phyloP scores from a whole-genome alignment of 164 flowering plant species.

The Chimonanthus praecox region DNA sequence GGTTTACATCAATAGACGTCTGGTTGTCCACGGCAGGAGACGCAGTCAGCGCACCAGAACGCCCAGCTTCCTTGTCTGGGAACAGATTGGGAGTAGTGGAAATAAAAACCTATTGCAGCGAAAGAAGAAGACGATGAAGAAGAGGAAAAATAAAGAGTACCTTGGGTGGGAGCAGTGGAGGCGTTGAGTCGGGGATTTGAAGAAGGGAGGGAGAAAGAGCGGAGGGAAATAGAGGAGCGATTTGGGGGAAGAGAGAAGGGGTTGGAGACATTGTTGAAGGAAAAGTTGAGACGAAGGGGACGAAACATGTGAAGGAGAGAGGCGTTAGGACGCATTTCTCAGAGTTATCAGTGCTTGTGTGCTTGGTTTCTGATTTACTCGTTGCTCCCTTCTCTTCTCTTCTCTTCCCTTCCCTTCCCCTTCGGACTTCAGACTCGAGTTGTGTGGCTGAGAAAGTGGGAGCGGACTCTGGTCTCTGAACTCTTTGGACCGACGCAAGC shows the following conservation, averaged over 20 bases:
- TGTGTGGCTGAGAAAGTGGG: too few species aligned
- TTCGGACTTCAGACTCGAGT: too few species aligned
- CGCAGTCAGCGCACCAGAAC: constrained; percentile 6
- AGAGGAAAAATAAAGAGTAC: background rate
- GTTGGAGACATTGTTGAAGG: background rate
- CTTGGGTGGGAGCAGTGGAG: background rate
- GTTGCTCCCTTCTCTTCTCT: background rate
- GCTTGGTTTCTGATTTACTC: background rate
- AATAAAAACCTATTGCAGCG: too few species aligned
- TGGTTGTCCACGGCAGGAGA: constrained; percentile 1
- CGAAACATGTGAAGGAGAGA: background rate
- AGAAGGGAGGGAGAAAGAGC: too few species aligned
- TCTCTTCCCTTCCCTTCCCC: background rate
- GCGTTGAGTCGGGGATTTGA: background rate
- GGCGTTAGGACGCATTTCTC: background rate
- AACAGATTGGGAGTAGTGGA: too few species aligned
- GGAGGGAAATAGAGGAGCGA: background rate
- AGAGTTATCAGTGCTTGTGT: background rate
- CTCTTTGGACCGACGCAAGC: too few species aligned
- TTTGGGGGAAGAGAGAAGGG: background rate
- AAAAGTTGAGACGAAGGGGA: background rate
- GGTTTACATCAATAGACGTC: constrained; percentile 66
- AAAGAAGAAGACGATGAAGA: too few species aligned
- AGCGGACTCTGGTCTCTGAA: too few species aligned
- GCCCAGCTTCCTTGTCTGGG: background rate